These are phyloP conservation scores for Kwoniella sp. DNA, from an alignment of 768 basidiomycete genomes.

Conservation along the genomic window DNA sequence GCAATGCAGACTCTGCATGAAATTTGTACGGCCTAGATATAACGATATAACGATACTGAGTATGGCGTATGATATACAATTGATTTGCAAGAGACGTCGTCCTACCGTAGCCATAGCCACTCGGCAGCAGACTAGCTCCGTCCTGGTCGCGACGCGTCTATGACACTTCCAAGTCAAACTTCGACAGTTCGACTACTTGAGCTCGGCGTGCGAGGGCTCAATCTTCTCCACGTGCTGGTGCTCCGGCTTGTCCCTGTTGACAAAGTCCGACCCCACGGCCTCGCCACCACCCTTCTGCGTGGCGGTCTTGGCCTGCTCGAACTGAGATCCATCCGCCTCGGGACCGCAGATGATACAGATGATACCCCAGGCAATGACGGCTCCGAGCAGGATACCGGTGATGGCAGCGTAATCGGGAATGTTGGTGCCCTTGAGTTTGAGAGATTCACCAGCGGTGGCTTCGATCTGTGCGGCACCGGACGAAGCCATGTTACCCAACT, in stretches of 20 bases:
- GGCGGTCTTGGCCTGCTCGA: slow-evolving; percentile 75
- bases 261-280: slow-evolving; percentile 24
- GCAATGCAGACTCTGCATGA: too few species aligned
- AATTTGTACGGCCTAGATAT: too few species aligned
- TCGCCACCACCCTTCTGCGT: slow-evolving; percentile 67
- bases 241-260: slow-evolving; percentile 50
- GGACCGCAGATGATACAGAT: slow-evolving; percentile 73
- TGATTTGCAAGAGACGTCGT: too few species aligned
- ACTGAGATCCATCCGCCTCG: slow-evolving; percentile 74
- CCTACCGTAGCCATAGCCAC: too few species aligned
- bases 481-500: slow-evolving; percentile 61
- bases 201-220: neutral
- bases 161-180: too few species aligned
- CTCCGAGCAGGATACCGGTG: slow-evolving; percentile 82
- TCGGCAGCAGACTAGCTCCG: too few species aligned
- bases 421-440: slow-evolving; percentile 53
- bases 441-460: slow-evolving; percentile 60
- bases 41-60: too few species aligned
- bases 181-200: neutral
- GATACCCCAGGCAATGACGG: slow-evolving; percentile 71
- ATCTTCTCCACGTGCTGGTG: slow-evolving; percentile 21
- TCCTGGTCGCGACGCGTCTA: too few species aligned
- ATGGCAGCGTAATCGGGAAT: slow-evolving; percentile 64
- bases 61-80: too few species aligned
- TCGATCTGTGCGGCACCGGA: slow-evolving; percentile 76